These are phyloP conservation scores for Rhynchosporium secalis DNA, from an alignment of 2,329 filamentous ascomycete genomes.

Conservation along the genomic window DNA sequence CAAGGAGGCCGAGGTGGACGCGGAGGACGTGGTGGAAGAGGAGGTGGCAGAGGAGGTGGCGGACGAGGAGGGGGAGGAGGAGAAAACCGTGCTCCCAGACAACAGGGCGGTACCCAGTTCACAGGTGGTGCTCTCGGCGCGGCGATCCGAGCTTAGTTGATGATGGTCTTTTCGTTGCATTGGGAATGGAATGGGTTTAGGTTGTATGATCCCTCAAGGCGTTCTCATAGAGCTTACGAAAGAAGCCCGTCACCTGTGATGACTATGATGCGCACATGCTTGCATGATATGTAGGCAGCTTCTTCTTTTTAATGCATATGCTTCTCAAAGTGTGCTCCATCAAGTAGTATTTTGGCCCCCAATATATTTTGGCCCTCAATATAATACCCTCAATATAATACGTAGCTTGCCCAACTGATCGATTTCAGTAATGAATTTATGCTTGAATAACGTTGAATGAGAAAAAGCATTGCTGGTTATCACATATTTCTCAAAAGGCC, in stretches of 20 bases:
- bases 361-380: no score
- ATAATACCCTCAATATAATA: no score
- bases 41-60: constrained; percentile 55
- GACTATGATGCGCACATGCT: constrained; percentile 13
- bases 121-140: constrained; percentile 77
- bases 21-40: constrained; percentile 60
- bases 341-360: no score
- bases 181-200: constrained; percentile 32
- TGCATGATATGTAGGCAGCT: constrained; percentile 12
- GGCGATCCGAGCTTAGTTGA: constrained; percentile 58
- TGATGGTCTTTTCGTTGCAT: constrained; percentile 37
- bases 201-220: constrained; percentile 37
- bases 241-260: constrained; percentile 34
- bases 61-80: constrained; percentile 43
- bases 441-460: no score
- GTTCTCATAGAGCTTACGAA: constrained; percentile 39
- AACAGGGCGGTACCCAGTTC: constrained; percentile 75
- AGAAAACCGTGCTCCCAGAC: constrained; percentile 61
- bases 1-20: constrained; percentile 77
- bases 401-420: no score
- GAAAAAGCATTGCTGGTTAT: no score
- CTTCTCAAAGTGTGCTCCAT: not conserved
- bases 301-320: constrained; percentile 14
- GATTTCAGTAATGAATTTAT: no score
- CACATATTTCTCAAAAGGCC: no score